Base-by-base conservation (phyloP, 2,329 filamentous ascomycete species). In the Cryphonectria nitschkei region DNA sequence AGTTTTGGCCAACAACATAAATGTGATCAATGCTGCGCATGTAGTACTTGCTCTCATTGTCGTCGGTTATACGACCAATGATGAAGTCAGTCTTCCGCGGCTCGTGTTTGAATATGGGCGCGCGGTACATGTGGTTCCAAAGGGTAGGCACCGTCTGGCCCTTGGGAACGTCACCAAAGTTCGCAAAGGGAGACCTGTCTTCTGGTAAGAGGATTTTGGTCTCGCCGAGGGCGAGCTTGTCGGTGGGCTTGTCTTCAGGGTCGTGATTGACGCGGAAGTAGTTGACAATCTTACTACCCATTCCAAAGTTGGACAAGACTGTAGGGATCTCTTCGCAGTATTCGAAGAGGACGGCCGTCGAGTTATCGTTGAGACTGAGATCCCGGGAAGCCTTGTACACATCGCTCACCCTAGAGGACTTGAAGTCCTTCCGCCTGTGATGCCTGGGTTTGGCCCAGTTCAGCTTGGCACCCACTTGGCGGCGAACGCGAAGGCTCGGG, bases 231-330 rank as follows among this genome's bases (percentile, higher is more conserved):
- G 97, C 94, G 62, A 87, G 85, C 83, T 94, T 97, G 0, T 93
- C 92, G 1, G 93, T 87, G 67, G 89, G 87, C 65, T 90, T 88
- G 72, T 96, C 93, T 62, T 97, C 93, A 46, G 87, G 87, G 58
- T 86, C 85, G 56, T 88, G 88, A 78, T 94, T 92, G 71, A 95
- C 90, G 54, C 94, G 92, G 79, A 98, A 98, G 81, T 98, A 99
- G 80, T 99, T 98, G 84, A 98, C 94, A 71, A 99, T 88, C 68
- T 94, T 92, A 79, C 92, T 97, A 67, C 95, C 95, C 96, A 99
- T 99, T 74, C 95, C 96, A 77, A 98, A 97, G 78, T 97, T 98
- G 60, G 95, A 98, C 73, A 99, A 84, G 72, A 97, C 94, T 13
- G 92, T 92, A 0, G 96, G 96, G 73, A 94, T 92, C 77, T 98